Conservation (phyloP, 495 filamentous ascomycete species). For the Thozetella sp. region DNA sequence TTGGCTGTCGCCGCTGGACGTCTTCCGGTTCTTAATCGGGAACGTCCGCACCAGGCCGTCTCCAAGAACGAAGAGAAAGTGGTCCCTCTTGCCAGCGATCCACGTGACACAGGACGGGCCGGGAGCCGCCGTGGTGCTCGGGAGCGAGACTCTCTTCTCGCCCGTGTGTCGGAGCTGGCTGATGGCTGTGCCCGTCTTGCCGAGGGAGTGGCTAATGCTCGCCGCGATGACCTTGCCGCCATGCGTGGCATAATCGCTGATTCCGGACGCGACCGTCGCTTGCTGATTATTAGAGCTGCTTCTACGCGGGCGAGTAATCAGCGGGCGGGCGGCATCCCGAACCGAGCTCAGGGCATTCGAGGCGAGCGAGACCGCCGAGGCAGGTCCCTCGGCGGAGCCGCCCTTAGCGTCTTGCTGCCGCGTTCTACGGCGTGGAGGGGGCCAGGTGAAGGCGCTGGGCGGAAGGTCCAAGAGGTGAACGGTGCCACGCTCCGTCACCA, state of each 20-base stretch:
- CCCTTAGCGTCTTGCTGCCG: constrained; percentile 42
- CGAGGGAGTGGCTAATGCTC: constrained; percentile 80
- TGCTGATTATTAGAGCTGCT: constrained; percentile 41
- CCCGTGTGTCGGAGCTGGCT: constrained; percentile 79
- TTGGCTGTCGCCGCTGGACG: constrained; percentile 34
- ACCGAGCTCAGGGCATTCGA: constrained; percentile 69
- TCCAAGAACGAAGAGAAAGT: constrained; percentile 59
- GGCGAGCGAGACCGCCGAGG: constrained; percentile 54
- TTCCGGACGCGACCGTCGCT: constrained; percentile 50
- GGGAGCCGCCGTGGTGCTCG: constrained; percentile 46
- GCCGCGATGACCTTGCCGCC: constrained; percentile 81
- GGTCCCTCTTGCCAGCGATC: constrained; percentile 53
- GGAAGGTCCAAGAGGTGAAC: constrained; percentile 89
- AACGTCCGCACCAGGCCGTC: constrained; percentile 66
- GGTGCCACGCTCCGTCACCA: constrained; percentile 91
- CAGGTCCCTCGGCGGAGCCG: constrained; percentile 33
- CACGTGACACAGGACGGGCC: constrained; percentile 57
- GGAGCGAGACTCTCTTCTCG: constrained; percentile 80
- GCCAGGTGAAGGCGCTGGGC: constrained; percentile 84
- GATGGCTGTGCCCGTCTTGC: constrained; percentile 77
- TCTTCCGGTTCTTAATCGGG: constrained; percentile 53
- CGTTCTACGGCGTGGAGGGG: constrained; percentile 70
- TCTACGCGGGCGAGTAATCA: constrained; percentile 50
- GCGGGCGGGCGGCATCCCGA: constrained; percentile 52
- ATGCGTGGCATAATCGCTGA: constrained; percentile 70